phyloP scores from a whole-genome alignment of 108 stramenopile species.

The Chaetoceros muelleri region DNA sequence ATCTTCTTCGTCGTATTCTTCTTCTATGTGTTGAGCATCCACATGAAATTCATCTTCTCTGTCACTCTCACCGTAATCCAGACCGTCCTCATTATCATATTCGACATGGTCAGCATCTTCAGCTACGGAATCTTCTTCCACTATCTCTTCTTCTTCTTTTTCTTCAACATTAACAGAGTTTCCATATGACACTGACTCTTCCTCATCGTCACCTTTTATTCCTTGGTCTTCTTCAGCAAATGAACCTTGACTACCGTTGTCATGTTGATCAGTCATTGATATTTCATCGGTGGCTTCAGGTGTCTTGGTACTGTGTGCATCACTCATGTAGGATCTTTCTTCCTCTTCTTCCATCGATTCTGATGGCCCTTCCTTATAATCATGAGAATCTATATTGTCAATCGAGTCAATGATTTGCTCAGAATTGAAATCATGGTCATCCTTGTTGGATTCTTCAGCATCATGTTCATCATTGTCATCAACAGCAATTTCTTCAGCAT shows the following conservation, averaged over 20 bases:
- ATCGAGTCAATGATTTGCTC: too few species aligned
- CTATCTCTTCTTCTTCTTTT: not conserved
- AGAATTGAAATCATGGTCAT: too few species aligned
- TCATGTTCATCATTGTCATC: conserved; percentile 1
- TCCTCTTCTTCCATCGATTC: not conserved
- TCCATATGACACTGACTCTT: not conserved
- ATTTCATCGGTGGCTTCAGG: too few species aligned
- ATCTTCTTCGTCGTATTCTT: not conserved
- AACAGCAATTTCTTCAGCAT: not conserved
- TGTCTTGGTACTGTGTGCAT: too few species aligned
- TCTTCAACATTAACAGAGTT: not conserved
- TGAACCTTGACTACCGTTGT: too few species aligned
- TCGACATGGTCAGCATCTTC: not conserved
- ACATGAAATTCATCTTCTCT: not conserved
- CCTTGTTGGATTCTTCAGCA: not conserved
- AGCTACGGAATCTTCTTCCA: not conserved
- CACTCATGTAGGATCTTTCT: not conserved
- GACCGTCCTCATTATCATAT: not conserved
- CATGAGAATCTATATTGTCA: too few species aligned
- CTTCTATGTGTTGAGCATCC: not conserved
- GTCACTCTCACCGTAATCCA: not conserved
- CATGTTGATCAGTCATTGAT: too few species aligned
- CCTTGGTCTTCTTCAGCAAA: not conserved
- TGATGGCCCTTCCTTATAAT: too few species aligned
- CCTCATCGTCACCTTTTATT: not conserved